Evolutionary conservation across 2,329 filamentous ascomycete genomes (phyloP), one percentile per base, ranked within the genome.

Genomic region (Aspergillus nomiae): DNA sequence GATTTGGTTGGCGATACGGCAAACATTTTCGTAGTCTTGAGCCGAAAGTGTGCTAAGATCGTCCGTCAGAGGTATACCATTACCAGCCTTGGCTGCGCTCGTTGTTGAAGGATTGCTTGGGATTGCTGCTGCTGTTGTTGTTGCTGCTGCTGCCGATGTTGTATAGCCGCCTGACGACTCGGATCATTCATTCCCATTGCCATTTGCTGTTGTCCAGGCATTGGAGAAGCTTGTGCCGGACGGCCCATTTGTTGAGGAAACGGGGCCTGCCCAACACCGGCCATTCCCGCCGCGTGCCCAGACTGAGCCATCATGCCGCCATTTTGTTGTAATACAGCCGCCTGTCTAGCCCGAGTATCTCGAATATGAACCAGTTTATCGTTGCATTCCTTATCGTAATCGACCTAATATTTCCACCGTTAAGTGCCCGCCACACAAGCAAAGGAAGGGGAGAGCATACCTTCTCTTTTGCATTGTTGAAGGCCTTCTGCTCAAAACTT

Each of bases 231-330:
- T 66, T 85, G 84, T 78, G 85, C 81, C 28, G 76, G 82, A 59
- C 80, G 81, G 60, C 81, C 82, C 65, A 85, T 77, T 62, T 84
- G 83, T 24, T 81, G 78, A 14, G 82, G 78, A 63, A 85, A 84
- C 41, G 81, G 78, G 64, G 80, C 80, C 63, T 77, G 77, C 56
- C 71, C 72, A 21, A 73, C 69, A 38, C 74, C 73, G 53, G 68
- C 63, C 67, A 76, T 75, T 16, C 72, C 74, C 50, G 70, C 62
- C 12, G 72, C 74, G 12, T 69, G 71, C 6, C 69, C 73, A 16
- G 70, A 71, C 63, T 78, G 77, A 56, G 74, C 71, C 62, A 77
- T 77, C 71, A 80, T 77, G 59, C 51, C 51, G n/a, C 75, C 75
- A 61, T 71, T 74, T 65, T 81, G 78, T 60, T 81, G 78, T 60